Evolutionary conservation across 495 filamentous ascomycete species (phyloP).

Genomic region (Penicillium canescens): DNA sequence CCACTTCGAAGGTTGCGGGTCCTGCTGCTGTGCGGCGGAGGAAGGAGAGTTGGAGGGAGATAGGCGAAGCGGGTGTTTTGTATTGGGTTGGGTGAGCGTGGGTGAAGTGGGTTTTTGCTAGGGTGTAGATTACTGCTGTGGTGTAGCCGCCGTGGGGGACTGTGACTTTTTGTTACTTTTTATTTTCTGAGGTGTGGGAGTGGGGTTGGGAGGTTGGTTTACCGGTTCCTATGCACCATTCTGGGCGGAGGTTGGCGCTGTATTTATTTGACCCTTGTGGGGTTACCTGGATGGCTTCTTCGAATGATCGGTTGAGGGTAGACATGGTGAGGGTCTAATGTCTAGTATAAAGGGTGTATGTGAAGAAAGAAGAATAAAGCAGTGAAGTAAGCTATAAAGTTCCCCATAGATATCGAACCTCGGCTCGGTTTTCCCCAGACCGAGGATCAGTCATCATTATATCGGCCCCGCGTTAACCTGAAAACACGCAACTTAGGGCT

Average conservation of each 20-base stretch:
- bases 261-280: constrained; percentile 63
- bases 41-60: constrained; percentile 69
- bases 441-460: constrained; percentile 1
- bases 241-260: constrained; percentile 53
- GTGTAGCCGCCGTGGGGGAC: constrained; percentile 86
- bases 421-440: constrained; percentile 1
- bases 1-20: constrained; percentile 60
- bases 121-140: constrained; percentile 61
- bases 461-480: background rate
- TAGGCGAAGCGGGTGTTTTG: constrained; percentile 60
- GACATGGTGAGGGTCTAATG: constrained; percentile 8
- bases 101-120: constrained; percentile 62
- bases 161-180: constrained; percentile 21
- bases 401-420: constrained; percentile 6
- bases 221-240: constrained; percentile 75
- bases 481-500: background rate
- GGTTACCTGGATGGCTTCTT: constrained; percentile 56
- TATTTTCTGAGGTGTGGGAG: background rate
- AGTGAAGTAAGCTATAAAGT: background rate
- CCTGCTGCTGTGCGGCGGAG: constrained; percentile 67
- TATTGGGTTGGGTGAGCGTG: constrained; percentile 60
- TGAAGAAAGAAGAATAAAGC: background rate
- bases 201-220: constrained; percentile 1
- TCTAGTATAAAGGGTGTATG: background rate
- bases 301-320: constrained; percentile 45